Evolutionary conservation across 2,329 filamentous ascomycete species (phyloP).

Genomic region (Sclerotinia nivalis): DNA sequence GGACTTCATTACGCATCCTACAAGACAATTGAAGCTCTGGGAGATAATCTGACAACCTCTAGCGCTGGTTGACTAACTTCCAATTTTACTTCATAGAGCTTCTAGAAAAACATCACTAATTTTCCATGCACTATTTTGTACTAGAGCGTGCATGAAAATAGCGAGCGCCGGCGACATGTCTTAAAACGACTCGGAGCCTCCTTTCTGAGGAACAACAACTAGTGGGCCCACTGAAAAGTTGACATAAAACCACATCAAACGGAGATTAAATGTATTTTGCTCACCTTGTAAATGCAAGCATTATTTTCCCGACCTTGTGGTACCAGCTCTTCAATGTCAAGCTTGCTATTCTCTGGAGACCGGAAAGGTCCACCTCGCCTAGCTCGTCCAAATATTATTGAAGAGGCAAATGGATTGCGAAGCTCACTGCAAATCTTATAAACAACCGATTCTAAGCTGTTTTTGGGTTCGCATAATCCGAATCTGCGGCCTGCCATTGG

Average conservation of each 20-base stretch:
- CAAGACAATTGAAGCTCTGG: no score
- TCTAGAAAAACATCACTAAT: neutral
- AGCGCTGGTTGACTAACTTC: neutral
- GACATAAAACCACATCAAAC: neutral
- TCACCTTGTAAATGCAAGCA: neutral
- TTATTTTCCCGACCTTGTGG: slow-evolving; percentile 1
- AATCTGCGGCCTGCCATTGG: neutral
- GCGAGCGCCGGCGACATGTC: neutral
- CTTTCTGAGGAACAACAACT: neutral
- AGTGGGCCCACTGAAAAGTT: neutral
- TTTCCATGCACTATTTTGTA: neutral
- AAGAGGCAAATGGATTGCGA: neutral
- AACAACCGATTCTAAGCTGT: neutral
- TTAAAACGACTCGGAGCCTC: neutral
- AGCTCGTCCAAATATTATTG: neutral
- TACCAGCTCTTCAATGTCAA: neutral
- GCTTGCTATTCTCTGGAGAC: neutral
- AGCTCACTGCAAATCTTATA: neutral
- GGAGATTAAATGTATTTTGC: neutral
- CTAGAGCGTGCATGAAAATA: neutral
- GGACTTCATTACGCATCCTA: neutral
- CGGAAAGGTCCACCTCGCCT: neutral
- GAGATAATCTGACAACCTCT: neutral
- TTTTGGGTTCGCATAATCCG: neutral
- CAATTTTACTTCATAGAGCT: neutral